Base-by-base conservation (phyloP, 306 rosid species). In the Calophaca sinica region DNA sequence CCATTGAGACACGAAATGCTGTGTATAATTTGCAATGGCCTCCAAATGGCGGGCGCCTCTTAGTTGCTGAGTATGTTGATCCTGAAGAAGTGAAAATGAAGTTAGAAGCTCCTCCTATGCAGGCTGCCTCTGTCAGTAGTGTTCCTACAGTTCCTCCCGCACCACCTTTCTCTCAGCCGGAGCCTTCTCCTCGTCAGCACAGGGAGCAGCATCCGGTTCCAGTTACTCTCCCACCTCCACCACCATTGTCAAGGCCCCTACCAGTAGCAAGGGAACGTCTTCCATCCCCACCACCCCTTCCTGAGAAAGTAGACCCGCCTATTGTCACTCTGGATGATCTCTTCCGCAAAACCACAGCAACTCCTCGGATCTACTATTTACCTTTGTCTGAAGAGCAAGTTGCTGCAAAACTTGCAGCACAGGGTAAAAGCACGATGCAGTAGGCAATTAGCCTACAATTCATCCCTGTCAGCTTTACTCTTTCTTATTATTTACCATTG, bases 1-100 rank as follows among this genome's bases (percentile, higher is more conserved):
- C 99, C 49, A 73, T 79, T 20, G 90, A 92, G 85, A 96, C 99
- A 1, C 86, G 99, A 15, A 88, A 88, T 86, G 90, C 96, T 51
- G 96, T 96, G 73, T 92, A 88, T 83, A 96, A 96, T 80, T 83
- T 96, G 38, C 99, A 89, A 62, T 96, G 99, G 99, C 99, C 99
- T 39, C 89, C 94, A 61, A 92, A 96, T 38, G 99, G 99, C 6
- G 98, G 99, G 45, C 93, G 98, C 29, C 92, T 82, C 50, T 86
- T 96, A 4, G 73, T 75, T 62, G 99, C 97, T 0, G 99, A 96
- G 72, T 92, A 78, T 86, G 97, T 89, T 75, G 97, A 96, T 66
- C 88, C 96, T 35, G 90, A 87, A 80, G 99, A 96, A 79, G 98
- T 96, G 81, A 86, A 89, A 75, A 67, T 75, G 70, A 86, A 87